A percentile compares a stretch with the other conserved stretches of the same genome.
Conservation (phyloP, 176 grass and related monocot species). For the Lolium perenne region DNA sequence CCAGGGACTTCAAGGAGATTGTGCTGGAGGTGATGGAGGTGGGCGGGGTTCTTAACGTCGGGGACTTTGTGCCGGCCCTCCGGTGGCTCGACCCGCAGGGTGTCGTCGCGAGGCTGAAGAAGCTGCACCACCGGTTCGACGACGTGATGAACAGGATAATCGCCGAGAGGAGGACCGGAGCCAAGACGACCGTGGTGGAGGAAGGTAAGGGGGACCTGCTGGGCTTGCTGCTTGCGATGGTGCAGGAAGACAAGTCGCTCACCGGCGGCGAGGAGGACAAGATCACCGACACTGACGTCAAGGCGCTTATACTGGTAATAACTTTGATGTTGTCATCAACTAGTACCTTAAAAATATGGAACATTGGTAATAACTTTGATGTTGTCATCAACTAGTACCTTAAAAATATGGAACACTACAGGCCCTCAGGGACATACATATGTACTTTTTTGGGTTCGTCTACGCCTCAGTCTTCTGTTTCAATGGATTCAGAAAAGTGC, state of each 20-base stretch:
- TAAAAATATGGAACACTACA: neutral
- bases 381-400: neutral
- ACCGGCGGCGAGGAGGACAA: slow-evolving; percentile 35
- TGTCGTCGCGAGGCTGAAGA: slow-evolving; percentile 63
- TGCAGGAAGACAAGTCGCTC: slow-evolving; percentile 35
- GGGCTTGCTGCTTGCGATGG: slow-evolving; percentile 46
- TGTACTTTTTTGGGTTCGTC: neutral
- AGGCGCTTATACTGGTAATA: slow-evolving; percentile 70
- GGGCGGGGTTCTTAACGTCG: slow-evolving; percentile 64
- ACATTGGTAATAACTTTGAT: slow-evolving; percentile 50
- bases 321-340: slow-evolving; percentile 2
- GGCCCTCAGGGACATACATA: neutral
- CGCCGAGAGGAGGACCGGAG: slow-evolving; percentile 38
- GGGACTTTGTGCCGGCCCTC: slow-evolving; percentile 64
- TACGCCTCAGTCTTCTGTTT: too few species aligned
- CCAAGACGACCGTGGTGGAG: neutral
- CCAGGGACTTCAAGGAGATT: slow-evolving; percentile 65
- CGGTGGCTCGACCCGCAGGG: slow-evolving; percentile 64
- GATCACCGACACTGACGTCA: slow-evolving; percentile 59
- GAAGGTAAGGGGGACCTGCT: slow-evolving; percentile 39
- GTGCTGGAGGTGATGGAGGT: slow-evolving; percentile 64
- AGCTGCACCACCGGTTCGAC: slow-evolving; percentile 67
- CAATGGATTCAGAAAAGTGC: too few species aligned
- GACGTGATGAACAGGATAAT: slow-evolving; percentile 67
- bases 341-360: neutral